Percentiles rank a stretch among this genome's conserved stretches.
phyloP scores from a whole-genome alignment of 2,329 filamentous ascomycete genomes.

The Geosmithia morbida region DNA sequence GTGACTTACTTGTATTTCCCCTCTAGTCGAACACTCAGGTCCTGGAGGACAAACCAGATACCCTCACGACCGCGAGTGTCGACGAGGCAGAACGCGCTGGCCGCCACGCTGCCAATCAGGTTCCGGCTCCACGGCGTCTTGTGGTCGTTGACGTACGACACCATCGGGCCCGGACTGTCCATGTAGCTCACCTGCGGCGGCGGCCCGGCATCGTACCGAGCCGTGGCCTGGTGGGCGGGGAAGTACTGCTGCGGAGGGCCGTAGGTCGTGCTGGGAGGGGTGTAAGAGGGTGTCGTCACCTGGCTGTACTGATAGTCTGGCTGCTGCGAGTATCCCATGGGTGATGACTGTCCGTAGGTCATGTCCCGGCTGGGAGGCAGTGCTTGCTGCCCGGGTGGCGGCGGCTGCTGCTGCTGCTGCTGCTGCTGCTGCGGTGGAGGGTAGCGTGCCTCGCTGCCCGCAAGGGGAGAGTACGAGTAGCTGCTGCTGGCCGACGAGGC shows the following conservation, averaged over 20 bases:
- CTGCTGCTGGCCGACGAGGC: constrained; percentile 67
- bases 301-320: constrained; percentile 18
- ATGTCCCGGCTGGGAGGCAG: constrained; percentile 22
- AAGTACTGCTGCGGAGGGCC: constrained; percentile 21
- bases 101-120: constrained; percentile 80
- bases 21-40: constrained; percentile 87
- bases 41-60: constrained; percentile 94
- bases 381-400: constrained; percentile 13
- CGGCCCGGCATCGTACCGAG: constrained; percentile 10
- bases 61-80: constrained; percentile 71
- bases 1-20: constrained; percentile 64
- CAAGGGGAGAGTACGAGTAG: constrained; percentile 50
- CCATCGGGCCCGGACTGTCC: not conserved
- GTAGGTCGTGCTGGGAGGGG: constrained; percentile 14
- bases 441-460: constrained; percentile 13
- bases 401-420: constrained; percentile 12
- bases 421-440: constrained; percentile 5
- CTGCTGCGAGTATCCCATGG: constrained; percentile 11
- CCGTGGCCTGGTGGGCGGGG: constrained; percentile 16
- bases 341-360: not conserved
- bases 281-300: constrained; percentile 13
- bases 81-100: constrained; percentile 72
- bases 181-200: constrained; percentile 6
- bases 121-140: constrained; percentile 54
- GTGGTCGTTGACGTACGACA: constrained; percentile 9